Conservation (phyloP, 805 yeast species). For the Debaryomyces castellii region DNA sequence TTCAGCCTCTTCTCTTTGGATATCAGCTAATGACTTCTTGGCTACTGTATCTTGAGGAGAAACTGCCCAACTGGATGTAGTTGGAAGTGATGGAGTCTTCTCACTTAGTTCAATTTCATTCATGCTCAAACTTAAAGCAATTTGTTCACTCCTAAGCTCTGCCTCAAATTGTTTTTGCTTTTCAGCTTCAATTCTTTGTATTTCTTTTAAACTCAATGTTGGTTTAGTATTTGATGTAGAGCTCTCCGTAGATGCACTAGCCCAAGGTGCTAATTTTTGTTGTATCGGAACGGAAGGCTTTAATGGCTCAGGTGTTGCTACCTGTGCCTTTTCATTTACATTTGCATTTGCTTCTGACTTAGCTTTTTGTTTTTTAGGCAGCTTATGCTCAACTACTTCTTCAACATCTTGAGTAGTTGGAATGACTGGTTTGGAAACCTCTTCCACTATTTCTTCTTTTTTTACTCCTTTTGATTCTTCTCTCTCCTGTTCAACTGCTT, state of each 20-base stretch:
- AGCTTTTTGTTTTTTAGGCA: neutral
- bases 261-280: slow-evolving; percentile 54
- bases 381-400: neutral
- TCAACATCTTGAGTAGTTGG: neutral
- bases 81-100: slow-evolving; percentile 30
- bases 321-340: neutral
- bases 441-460: neutral
- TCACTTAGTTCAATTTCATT: slow-evolving; percentile 22
- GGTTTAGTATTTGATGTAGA: slow-evolving; percentile 26
- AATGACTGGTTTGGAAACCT: neutral
- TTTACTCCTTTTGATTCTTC: neutral
- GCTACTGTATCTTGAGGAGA: slow-evolving; percentile 24
- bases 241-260: slow-evolving; percentile 19
- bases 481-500: neutral
- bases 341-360: neutral
- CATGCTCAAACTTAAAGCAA: slow-evolving; percentile 19
- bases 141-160: slow-evolving; percentile 28
- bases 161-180: slow-evolving; percentile 38
- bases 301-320: slow-evolving; percentile 10
- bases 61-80: slow-evolving; percentile 45
- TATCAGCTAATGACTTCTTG: slow-evolving; percentile 56
- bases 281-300: slow-evolving; percentile 16
- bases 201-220: slow-evolving; percentile 48
- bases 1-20: slow-evolving; percentile 58
- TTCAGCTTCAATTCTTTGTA: slow-evolving; percentile 51